Percentiles rank a stretch among this genome's conserved stretches.
These are phyloP conservation scores for Penicillium crustosum DNA, from an alignment of 2,329 filamentous ascomycete genomes.

Conservation along the genomic window DNA sequence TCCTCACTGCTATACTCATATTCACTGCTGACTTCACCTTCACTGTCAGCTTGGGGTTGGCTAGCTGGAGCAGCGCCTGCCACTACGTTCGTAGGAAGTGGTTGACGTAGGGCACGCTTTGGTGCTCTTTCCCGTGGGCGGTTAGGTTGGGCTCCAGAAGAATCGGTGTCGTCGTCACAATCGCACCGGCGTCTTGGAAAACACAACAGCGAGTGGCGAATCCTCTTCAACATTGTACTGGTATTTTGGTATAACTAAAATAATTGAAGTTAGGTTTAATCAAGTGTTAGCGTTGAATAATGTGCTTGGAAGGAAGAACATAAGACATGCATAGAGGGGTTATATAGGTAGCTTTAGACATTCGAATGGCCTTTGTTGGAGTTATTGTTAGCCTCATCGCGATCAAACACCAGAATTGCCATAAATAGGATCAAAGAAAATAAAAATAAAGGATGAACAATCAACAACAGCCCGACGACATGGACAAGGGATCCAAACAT, in stretches of 20 bases:
- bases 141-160: not conserved
- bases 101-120: not conserved
- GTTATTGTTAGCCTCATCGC: not conserved
- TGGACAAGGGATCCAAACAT: not conserved
- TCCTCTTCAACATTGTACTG: not conserved
- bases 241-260: no score
- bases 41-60: not conserved
- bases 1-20: not conserved
- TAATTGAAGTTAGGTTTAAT: not conserved
- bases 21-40: not conserved
- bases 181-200: not conserved
- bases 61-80: not conserved
- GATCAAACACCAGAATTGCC: not conserved
- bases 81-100: not conserved
- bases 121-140: not conserved
- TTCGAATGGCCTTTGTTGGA: not conserved
- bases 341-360: not conserved
- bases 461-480: not conserved
- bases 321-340: not conserved
- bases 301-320: not conserved
- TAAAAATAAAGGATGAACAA: not conserved
- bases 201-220: not conserved
- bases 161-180: not conserved
- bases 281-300: not conserved
- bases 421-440: not conserved